These are phyloP conservation scores for Pichiaceae sp. DNA, from an alignment of 1,139 yeast species.

Conservation along the genomic window DNA sequence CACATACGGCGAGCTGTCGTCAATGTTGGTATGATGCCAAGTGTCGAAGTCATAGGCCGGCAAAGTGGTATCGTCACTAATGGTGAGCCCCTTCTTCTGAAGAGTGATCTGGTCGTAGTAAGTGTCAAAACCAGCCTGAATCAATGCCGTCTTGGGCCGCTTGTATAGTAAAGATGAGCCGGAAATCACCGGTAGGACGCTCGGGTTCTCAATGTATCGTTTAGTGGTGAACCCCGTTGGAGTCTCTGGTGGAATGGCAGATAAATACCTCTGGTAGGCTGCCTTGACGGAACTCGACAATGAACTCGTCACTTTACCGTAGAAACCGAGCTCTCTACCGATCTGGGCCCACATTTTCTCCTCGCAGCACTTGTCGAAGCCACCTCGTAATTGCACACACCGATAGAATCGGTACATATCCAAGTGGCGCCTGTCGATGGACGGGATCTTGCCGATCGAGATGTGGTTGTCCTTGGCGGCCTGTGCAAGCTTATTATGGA, in stretches of 20 bases:
- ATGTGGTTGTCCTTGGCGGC: slow-evolving; percentile 25
- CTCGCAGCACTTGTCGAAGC: slow-evolving; percentile 45
- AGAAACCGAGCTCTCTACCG: slow-evolving; percentile 71
- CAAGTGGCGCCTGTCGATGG: slow-evolving; percentile 47
- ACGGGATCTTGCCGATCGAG: slow-evolving; percentile 31
- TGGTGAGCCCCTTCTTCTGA: slow-evolving; percentile 25
- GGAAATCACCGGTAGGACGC: not conserved
- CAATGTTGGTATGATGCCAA: slow-evolving; percentile 29
- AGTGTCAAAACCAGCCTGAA: slow-evolving; percentile 41
- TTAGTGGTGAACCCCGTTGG: not conserved
- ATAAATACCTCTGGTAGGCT: slow-evolving; percentile 36
- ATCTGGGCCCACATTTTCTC: slow-evolving; percentile 56
- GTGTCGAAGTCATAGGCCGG: slow-evolving; percentile 26
- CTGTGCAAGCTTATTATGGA: slow-evolving; percentile 26
- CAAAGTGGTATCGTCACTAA: slow-evolving; percentile 22
- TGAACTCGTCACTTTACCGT: slow-evolving; percentile 63
- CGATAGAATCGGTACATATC: slow-evolving; percentile 45
- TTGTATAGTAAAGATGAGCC: too few species aligned
- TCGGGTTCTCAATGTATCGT: not conserved
- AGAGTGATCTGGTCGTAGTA: slow-evolving; percentile 31
- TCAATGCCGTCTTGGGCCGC: slow-evolving; percentile 34
- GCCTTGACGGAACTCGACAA: slow-evolving; percentile 60
- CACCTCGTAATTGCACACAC: slow-evolving; percentile 50
- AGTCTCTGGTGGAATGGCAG: slow-evolving; percentile 10
- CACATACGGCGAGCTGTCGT: slow-evolving; percentile 31